Evolutionary conservation across 768 basidiomycete species (phyloP), one percentile per base, ranked within the genome.

Genomic region (Lactarius psammicola): DNA sequence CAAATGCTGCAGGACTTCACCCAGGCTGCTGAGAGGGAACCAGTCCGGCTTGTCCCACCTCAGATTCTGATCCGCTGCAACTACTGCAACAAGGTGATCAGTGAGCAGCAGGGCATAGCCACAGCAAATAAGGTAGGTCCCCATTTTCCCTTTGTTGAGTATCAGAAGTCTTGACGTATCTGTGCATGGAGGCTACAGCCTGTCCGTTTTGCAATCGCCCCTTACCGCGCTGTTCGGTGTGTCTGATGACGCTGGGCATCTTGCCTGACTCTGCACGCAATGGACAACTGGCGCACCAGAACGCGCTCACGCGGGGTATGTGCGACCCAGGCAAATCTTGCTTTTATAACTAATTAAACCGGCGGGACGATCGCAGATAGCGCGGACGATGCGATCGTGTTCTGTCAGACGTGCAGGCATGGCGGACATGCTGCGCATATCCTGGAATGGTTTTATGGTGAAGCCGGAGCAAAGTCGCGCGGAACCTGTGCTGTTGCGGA

Each of bases 371-470:
- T 30, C 28, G 40, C 59, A 93, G 92, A 94, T 73, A 89, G 87
- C 7, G 84, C 90, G 33, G 88, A 92, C 63, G 89, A 92, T 56
- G 90, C 90, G 0, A 85, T 94, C 61, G 84, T 94, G 18, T 89
- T 93, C 60, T 94, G 92, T 74, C 90, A 93, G 74, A 88, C 88
- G 0, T 94, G 92, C 73, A 82, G 92, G 46, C 92, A 94, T 72
- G 92, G 92, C 4, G 92, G 92, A 4, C 92, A 94, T 69, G 90
- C 91, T n/a, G 83, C 85, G 2, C 92, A 94, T 73, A 85, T 94
- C 65, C 75, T 92, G 31, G 90, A 90, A 66, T 94, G 92, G 92
- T 94, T 94, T 74, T 85, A 86, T 69, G 88, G 87, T 0, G 86
- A 87, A 62, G 82, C 55, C 30, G 66, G 64, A 20, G 61, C 73